phyloP scores from a whole-genome alignment of 2,329 filamentous ascomycete species.

The Fusarium verticillioides region DNA sequence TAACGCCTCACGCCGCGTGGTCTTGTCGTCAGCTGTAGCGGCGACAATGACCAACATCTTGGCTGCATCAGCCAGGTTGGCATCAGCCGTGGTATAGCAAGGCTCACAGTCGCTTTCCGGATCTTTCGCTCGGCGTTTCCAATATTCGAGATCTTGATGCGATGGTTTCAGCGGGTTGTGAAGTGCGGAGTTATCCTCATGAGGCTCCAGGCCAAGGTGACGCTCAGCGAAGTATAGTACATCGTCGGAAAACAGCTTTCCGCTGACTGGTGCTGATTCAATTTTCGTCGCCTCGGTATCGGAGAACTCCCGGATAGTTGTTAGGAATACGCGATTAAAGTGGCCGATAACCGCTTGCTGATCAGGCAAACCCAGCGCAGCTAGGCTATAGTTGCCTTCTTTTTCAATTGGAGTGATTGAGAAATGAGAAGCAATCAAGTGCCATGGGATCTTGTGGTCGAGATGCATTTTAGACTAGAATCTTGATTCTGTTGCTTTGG shows the following conservation, averaged over 20 bases:
- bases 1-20: background rate
- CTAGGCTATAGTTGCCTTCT: background rate
- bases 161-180: background rate
- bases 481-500: too few species aligned
- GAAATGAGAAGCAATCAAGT: background rate
- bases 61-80: background rate
- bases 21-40: accelerated
- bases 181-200: background rate
- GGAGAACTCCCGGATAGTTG: background rate
- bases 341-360: background rate
- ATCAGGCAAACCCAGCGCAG: accelerated
- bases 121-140: background rate
- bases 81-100: background rate
- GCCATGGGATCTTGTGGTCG: background rate
- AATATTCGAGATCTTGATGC: background rate
- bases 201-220: background rate
- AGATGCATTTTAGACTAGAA: background rate
- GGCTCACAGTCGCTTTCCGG: accelerated
- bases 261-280: accelerated
- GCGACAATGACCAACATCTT: constrained; percentile 1
- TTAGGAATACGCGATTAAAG: background rate
- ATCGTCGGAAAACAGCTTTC: background rate
- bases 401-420: background rate
- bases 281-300: background rate
- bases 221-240: background rate